A percentile compares a stretch with the other conserved stretches of the same genome.
phyloP scores from a whole-genome alignment of 352 stramenopile species.

The Globisporangium sylvaticum region DNA sequence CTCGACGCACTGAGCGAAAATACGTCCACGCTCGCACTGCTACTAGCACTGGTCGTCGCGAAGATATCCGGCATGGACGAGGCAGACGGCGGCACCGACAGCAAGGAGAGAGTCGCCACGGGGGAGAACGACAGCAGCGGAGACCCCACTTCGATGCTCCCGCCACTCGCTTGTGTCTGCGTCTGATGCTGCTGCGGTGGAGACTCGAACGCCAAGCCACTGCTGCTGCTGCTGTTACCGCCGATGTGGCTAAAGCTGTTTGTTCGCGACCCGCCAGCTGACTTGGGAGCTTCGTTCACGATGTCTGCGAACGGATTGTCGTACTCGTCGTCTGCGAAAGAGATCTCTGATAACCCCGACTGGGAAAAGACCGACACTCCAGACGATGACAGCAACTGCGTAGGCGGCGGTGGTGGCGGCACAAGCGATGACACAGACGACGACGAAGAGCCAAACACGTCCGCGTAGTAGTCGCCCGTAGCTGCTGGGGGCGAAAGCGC shows the following conservation, averaged over 20 bases:
- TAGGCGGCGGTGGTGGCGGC: not conserved
- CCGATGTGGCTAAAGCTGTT: conserved; percentile 10
- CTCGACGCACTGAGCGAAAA: conserved; percentile 6
- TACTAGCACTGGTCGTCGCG: not conserved
- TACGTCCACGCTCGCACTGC: not conserved
- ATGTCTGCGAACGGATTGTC: conserved; percentile 23
- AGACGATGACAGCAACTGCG: not conserved
- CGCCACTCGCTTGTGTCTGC: not conserved
- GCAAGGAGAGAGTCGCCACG: conserved; percentile 13
- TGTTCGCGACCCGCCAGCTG: not conserved
- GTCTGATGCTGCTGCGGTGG: not conserved
- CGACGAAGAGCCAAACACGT: conserved; percentile 28
- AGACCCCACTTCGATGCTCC: conserved; percentile 8
- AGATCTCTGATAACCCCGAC: conserved; percentile 9
- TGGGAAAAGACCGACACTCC: not conserved
- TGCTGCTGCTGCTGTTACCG: not conserved
- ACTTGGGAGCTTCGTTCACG: conserved; percentile 13
- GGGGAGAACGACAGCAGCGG: conserved; percentile 43
- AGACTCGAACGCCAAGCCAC: not conserved
- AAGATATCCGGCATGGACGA: conserved; percentile 5
- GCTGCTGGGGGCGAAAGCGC: conserved; percentile 13
- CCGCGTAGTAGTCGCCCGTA: conserved; percentile 27
- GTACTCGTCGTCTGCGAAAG: conserved; percentile 19
- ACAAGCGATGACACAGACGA: conserved; percentile 20
- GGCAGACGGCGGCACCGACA: conserved; percentile 19